Evolutionary conservation across 148 eudicot genomes (phyloP).

Genomic region (Camellia lanceoleosa): DNA sequence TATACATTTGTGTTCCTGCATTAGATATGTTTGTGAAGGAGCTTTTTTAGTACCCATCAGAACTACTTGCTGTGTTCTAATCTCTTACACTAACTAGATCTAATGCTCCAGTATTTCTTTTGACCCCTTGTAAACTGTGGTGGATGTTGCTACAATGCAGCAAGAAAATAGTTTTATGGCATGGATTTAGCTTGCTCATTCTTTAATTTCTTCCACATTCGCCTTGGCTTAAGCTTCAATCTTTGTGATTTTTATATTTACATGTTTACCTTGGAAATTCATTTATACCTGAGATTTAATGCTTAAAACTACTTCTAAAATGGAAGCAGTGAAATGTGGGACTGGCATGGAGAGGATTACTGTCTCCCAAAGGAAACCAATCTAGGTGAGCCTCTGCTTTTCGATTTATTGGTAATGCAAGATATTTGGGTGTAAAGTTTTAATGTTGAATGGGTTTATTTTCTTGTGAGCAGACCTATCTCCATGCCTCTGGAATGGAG

Average conservation of each 20-base stretch:
- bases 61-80: background rate
- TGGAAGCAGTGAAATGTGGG: slow-evolving; percentile 48
- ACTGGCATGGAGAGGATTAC: slow-evolving; percentile 50
- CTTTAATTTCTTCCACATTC: too few relatives aligned
- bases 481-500: slow-evolving; percentile 46
- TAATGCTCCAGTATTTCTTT: background rate
- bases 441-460: background rate
- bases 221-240: background rate
- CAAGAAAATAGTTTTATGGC: background rate
- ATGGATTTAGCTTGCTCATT: background rate
- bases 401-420: background rate
- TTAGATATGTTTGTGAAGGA: background rate
- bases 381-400: slow-evolving; percentile 39
- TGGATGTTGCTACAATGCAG: background rate
- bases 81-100: background rate
- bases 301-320: background rate
- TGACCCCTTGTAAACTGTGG: background rate
- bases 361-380: slow-evolving; percentile 33
- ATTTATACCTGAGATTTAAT: background rate
- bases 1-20: background rate
- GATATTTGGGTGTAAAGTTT: slow-evolving; percentile 2
- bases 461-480: slow-evolving; percentile 39
- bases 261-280: background rate
- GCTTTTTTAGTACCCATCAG: background rate
- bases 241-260: background rate